Evolutionary conservation across 768 basidiomycete species (phyloP).

Genomic region (Psilocybe cubensis): DNA sequence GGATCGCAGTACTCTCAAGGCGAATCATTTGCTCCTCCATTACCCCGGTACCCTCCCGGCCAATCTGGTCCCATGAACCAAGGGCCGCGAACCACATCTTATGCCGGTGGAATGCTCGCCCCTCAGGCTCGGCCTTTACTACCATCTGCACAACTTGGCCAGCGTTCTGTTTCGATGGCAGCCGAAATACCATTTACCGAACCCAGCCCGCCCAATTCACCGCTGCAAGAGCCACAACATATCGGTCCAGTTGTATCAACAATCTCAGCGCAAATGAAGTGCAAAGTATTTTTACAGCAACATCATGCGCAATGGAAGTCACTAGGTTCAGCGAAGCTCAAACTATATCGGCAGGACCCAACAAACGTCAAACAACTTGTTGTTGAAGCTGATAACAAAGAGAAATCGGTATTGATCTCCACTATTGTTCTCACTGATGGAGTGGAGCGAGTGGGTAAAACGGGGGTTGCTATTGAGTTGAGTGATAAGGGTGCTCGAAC

Average conservation of each 20-base stretch:
- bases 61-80: constrained; percentile 33
- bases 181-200: constrained; percentile 57
- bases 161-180: constrained; percentile 53
- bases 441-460: constrained; percentile 98
- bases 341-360: constrained; percentile 83
- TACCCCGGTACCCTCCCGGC: constrained; percentile 44
- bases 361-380: constrained; percentile 96
- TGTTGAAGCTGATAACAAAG: constrained; percentile 82
- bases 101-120: constrained; percentile 37
- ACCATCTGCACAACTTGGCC: constrained; percentile 58
- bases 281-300: constrained; percentile 96
- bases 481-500: constrained; percentile 91
- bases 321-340: constrained; percentile 84
- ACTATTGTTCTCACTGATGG: constrained; percentile 96
- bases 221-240: constrained; percentile 56
- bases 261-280: constrained; percentile 92
- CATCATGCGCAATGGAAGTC: constrained; percentile 99
- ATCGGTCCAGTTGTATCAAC: constrained; percentile 76
- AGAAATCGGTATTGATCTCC: constrained; percentile 82
- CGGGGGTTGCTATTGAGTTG: constrained; percentile 94
- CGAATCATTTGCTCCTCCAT: constrained; percentile 42
- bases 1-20: constrained; percentile 53
- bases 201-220: constrained; percentile 86
- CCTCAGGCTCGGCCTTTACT: constrained; percentile 57
- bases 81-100: constrained; percentile 42